Conservation (phyloP, 2,329 filamentous ascomycete genomes). For the Nemania sp. region DNA sequence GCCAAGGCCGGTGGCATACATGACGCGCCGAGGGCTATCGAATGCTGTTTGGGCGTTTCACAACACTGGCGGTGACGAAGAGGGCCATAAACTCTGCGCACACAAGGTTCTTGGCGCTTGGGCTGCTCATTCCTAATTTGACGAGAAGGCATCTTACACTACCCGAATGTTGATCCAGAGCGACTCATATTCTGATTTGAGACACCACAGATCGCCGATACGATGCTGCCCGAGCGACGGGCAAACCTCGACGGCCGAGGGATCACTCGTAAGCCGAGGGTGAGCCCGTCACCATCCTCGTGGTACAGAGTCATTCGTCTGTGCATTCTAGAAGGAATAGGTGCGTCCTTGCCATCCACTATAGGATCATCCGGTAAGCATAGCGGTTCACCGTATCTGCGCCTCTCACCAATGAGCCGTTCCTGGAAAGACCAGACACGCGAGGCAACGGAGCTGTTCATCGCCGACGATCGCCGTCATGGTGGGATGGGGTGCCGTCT, state of each 20-base stretch:
- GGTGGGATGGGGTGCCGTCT: conserved; percentile 2
- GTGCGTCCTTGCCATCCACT: neutral
- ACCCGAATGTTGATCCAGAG: neutral
- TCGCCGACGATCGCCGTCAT: neutral
- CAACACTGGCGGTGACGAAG: conserved; percentile 27
- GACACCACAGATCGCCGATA: neutral
- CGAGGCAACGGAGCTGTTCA: neutral
- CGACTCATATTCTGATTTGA: conserved; percentile 14
- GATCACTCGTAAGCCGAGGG: neutral
- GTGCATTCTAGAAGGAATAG: neutral
- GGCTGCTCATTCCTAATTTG: conserved; percentile 13
- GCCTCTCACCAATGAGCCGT: neutral
- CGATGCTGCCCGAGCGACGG: neutral
- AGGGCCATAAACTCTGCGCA: conserved; percentile 17
- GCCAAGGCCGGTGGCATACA: conserved; percentile 29
- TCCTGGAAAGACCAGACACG: neutral
- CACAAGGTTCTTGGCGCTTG: conserved; percentile 22
- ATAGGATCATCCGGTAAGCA: neutral
- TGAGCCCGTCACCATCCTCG: neutral
- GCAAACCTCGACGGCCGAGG: conserved; percentile 5
- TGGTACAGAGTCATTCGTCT: conserved; percentile 2
- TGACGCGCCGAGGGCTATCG: conserved; percentile 18
- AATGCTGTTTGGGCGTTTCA: conserved; percentile 24
- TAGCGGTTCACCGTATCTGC: neutral
- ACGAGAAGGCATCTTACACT: conserved; percentile 10